These are phyloP conservation scores for Candida yuanshanica DNA, from an alignment of 805 yeast species.

Conservation along the genomic window DNA sequence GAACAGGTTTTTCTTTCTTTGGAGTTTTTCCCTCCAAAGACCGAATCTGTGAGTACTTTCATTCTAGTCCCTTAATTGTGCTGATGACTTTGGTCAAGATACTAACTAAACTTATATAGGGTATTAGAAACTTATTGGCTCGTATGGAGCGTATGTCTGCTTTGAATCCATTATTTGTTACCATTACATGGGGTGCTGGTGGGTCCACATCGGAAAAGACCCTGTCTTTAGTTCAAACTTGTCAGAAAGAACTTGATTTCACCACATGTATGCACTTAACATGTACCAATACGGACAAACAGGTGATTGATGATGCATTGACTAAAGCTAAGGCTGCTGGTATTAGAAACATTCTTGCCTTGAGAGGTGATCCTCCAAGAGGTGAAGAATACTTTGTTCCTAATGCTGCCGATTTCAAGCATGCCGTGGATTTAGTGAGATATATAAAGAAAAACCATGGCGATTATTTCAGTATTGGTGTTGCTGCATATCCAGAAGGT, in stretches of 20 bases:
- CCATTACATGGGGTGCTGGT: slow-evolving; percentile 99
- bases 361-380: slow-evolving; percentile 94
- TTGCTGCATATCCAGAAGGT: slow-evolving; percentile 98
- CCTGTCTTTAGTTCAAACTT: slow-evolving; percentile 70
- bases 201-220: slow-evolving; percentile 90
- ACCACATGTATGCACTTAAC: slow-evolving; percentile 94
- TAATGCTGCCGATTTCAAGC: slow-evolving; percentile 40
- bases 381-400: slow-evolving; percentile 55
- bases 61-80: too few relatives aligned
- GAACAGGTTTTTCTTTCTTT: slow-evolving; percentile 70
- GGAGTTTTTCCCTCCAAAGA: slow-evolving; percentile 97
- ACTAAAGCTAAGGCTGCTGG: slow-evolving; percentile 67
- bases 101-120: slow-evolving; percentile 30
- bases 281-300: slow-evolving; percentile 85
- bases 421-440: slow-evolving; percentile 81
- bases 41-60: slow-evolving; percentile 48
- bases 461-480: slow-evolving; percentile 87
- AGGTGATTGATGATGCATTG: slow-evolving; percentile 75
- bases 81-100: too few relatives aligned
- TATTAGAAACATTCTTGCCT: slow-evolving; percentile 81
- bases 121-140: slow-evolving; percentile 75
- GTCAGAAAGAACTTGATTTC: slow-evolving; percentile 69
- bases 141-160: slow-evolving; percentile 87
- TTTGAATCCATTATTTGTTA: slow-evolving; percentile 81
- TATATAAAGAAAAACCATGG: slow-evolving; percentile 70